Percentiles rank a stretch among this genome's conserved stretches.
These are phyloP conservation scores for Linum trigynum DNA, from an alignment of 345 rosid genomes.

Conservation along the genomic window DNA sequence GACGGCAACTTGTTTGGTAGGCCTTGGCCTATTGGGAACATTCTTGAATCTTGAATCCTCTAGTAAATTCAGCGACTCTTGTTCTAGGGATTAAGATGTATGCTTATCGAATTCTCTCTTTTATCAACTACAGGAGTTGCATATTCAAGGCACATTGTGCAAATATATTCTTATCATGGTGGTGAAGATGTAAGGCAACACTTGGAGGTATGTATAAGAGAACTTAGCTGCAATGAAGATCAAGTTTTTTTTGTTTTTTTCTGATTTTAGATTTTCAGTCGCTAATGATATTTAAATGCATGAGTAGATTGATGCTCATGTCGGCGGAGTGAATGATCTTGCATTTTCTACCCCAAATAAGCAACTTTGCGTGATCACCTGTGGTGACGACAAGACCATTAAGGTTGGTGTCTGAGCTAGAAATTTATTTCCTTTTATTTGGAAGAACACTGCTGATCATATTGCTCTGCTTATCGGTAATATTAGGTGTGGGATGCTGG, in stretches of 20 bases:
- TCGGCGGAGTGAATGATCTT: constrained; percentile 72
- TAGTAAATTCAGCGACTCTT: neutral
- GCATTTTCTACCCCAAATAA: constrained; percentile 74
- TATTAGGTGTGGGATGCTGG: constrained; percentile 82
- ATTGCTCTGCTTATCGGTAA: constrained; percentile 11
- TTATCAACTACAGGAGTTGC: constrained; percentile 68
- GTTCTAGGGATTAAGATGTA: constrained; percentile 3
- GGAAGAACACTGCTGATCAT: neutral
- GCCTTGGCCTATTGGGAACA: constrained; percentile 21
- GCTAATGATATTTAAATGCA: constrained; percentile 14
- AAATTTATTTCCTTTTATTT: constrained; percentile 11
- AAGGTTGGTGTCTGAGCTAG: constrained; percentile 37
- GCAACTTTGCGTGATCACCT: constrained; percentile 74
- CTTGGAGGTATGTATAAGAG: constrained; percentile 48
- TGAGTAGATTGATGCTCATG: constrained; percentile 64
- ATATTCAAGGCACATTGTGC: constrained; percentile 84
- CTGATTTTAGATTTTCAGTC: constrained; percentile 1
- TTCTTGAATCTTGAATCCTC: constrained; percentile 7
- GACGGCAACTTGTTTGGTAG: constrained; percentile 93
- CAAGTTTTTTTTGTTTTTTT: neutral
- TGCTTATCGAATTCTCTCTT: constrained; percentile 13
- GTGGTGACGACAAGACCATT: constrained; percentile 84
- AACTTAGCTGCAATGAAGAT: neutral
- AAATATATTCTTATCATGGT: constrained; percentile 73
- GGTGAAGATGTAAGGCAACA: constrained; percentile 76